A percentile compares a stretch with the other conserved stretches of the same genome.
phyloP scores from a whole-genome alignment of 371 early-diverging fungal species.

The Coemansia sp. region DNA sequence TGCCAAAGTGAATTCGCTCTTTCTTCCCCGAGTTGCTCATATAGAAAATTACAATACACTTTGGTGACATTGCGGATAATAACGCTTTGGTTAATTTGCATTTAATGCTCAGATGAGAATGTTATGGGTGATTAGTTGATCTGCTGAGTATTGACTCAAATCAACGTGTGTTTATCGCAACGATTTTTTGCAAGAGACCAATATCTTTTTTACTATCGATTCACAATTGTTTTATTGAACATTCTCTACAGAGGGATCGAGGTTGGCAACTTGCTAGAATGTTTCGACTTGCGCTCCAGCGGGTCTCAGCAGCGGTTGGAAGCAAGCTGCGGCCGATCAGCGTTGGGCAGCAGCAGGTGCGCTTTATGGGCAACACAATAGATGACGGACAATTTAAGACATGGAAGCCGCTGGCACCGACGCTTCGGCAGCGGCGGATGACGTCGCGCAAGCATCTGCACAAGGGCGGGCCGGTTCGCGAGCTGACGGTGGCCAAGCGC shows the following conservation, averaged over 20 bases:
- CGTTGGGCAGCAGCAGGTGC: slow-evolving; percentile 11
- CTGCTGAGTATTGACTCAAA: background rate
- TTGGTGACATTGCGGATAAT: background rate
- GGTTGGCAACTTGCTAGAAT: background rate
- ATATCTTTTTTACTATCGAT: background rate
- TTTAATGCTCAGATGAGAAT: too few relatives aligned
- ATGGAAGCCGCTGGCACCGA: slow-evolving; percentile 87
- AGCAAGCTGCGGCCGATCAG: background rate
- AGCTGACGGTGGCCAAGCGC: slow-evolving; percentile 80
- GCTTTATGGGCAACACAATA: slow-evolving; percentile 30
- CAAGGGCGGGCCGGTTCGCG: slow-evolving; percentile 83
- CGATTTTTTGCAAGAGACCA: background rate
- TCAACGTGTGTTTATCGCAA: slow-evolving; percentile 3
- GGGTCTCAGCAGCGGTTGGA: slow-evolving; percentile 10
- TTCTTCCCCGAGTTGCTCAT: slow-evolving; percentile 16
- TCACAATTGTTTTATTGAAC: background rate
- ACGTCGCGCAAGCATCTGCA: slow-evolving; percentile 83
- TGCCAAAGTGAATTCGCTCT: slow-evolving; percentile 38
- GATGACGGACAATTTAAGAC: slow-evolving; percentile 79
- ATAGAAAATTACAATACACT: slow-evolving; percentile 2
- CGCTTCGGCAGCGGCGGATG: slow-evolving; percentile 83
- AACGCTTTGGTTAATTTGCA: too few relatives aligned
- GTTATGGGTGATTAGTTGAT: background rate
- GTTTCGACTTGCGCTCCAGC: slow-evolving; percentile 26
- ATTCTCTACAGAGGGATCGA: background rate